Percentiles rank a stretch among this genome's conserved stretches.
phyloP scores from a whole-genome alignment of 1,139 yeast species.

The Chernovozyma aurita region DNA sequence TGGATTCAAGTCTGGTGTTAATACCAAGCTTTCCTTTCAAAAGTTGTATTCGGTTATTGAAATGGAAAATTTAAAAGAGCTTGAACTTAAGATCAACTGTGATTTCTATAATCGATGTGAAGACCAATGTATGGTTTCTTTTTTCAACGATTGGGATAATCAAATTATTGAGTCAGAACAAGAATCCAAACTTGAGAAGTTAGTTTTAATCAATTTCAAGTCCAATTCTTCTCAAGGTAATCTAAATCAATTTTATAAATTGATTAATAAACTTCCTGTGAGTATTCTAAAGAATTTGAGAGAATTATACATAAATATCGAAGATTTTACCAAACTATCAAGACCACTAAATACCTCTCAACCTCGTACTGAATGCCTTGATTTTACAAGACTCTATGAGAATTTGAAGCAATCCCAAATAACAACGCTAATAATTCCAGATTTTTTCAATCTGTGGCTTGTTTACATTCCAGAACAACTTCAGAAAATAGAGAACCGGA shows the following conservation, averaged over 20 bases:
- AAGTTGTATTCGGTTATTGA: constrained; percentile 14
- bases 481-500: background rate
- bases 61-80: constrained; percentile 13
- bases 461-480: constrained; percentile 10
- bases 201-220: constrained; percentile 22
- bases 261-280: constrained; percentile 12
- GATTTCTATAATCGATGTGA: constrained; percentile 14
- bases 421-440: constrained; percentile 18
- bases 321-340: constrained; percentile 15
- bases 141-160: constrained; percentile 16
- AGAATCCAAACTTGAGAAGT: constrained; percentile 13
- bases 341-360: background rate
- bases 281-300: constrained; percentile 9
- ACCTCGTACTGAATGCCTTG: background rate
- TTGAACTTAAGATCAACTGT: constrained; percentile 23
- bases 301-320: constrained; percentile 18
- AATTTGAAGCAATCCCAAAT: constrained; percentile 8
- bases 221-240: constrained; percentile 16
- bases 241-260: constrained; percentile 16
- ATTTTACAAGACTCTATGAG: background rate
- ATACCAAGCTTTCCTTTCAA: constrained; percentile 7
- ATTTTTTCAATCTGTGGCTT: constrained; percentile 24
- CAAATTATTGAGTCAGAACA: constrained; percentile 4
- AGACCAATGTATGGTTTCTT: constrained; percentile 19
- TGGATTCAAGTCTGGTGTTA: constrained; percentile 6